phyloP scores from a whole-genome alignment of 305 asterid species.

The Fraxinus greggii region DNA sequence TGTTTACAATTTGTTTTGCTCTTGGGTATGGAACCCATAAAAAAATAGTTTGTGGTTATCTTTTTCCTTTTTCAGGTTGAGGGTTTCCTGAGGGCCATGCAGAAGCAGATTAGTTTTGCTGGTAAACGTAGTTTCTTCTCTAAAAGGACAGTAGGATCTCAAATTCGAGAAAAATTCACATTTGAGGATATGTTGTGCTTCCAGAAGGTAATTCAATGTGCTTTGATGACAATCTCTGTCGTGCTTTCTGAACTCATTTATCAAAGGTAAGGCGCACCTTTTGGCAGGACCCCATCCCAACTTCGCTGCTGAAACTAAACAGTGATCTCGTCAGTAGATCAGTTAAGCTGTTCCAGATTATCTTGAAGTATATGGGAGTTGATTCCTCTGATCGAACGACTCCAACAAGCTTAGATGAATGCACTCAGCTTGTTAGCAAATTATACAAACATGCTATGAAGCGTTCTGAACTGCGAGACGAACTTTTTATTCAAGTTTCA shows the following conservation, averaged over 20 bases:
- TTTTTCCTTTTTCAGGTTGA: slow-evolving; percentile 58
- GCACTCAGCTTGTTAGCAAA: slow-evolving; percentile 77
- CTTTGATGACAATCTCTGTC: slow-evolving; percentile 14
- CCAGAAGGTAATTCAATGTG: slow-evolving; percentile 58
- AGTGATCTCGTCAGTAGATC: slow-evolving; percentile 77
- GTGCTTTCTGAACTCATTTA: slow-evolving; percentile 16
- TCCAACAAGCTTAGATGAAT: slow-evolving; percentile 65
- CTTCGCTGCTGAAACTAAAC: slow-evolving; percentile 75
- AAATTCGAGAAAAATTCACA: slow-evolving; percentile 75
- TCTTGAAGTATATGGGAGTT: slow-evolving; percentile 84
- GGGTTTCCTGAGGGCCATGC: slow-evolving; percentile 93
- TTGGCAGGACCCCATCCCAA: slow-evolving; percentile 88
- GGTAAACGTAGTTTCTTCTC: slow-evolving; percentile 90
- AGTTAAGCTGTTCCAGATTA: slow-evolving; percentile 78
- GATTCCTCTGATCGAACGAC: slow-evolving; percentile 68
- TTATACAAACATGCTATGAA: slow-evolving; percentile 84
- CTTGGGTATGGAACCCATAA: slow-evolving; percentile 9
- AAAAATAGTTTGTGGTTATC: slow-evolving; percentile 10
- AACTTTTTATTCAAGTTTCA: slow-evolving; percentile 82
- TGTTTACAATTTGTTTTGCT: not conserved
- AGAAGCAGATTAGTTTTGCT: slow-evolving; percentile 78
- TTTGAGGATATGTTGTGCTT: slow-evolving; percentile 95
- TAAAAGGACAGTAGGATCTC: slow-evolving; percentile 66
- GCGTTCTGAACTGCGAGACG: slow-evolving; percentile 95
- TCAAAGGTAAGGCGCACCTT: slow-evolving; percentile 31